Conservation (phyloP, 176 grass and related monocot species). For the Phyllostachys edulis region DNA sequence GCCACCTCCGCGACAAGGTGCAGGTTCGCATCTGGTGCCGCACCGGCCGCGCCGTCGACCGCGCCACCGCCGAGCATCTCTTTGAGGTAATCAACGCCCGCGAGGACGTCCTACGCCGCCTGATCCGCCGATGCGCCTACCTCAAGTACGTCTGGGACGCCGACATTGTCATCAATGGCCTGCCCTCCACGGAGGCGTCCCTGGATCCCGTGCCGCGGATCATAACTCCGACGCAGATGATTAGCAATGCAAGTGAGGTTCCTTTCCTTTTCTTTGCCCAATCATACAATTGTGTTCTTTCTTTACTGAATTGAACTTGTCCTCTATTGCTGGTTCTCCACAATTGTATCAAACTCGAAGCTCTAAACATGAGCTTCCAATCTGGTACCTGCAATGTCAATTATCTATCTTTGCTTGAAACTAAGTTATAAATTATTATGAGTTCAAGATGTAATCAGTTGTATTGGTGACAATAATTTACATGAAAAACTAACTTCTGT, state of each 20-base stretch:
- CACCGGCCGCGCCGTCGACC: constrained; percentile 71
- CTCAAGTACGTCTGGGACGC: constrained; percentile 99
- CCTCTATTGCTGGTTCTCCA: constrained; percentile 12
- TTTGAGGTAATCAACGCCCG: constrained; percentile 95
- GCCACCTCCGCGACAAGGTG: constrained; percentile 87
- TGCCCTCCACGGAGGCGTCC: constrained; percentile 85
- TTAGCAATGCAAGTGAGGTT: constrained; percentile 77
- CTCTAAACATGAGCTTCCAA: neutral
- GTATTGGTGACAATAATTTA: neutral
- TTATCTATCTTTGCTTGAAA: neutral
- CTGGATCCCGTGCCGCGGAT: constrained; percentile 84
- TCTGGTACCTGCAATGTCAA: constrained; percentile 10
- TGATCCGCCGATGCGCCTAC: constrained; percentile 78
- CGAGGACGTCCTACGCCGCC: constrained; percentile 84
- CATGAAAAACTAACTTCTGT: neutral
- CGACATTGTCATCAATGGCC: constrained; percentile 88
- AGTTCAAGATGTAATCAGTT: neutral
- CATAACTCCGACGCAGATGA: constrained; percentile 97
- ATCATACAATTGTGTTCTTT: constrained; percentile 4
- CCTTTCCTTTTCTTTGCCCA: neutral
- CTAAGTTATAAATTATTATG: neutral
- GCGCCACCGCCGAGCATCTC: constrained; percentile 73
- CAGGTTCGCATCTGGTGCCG: constrained; percentile 93
- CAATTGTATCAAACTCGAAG: neutral
- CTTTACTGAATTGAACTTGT: neutral